Base-by-base conservation (phyloP, 2,329 filamentous ascomycete species). In the Fusarium setosum region DNA sequence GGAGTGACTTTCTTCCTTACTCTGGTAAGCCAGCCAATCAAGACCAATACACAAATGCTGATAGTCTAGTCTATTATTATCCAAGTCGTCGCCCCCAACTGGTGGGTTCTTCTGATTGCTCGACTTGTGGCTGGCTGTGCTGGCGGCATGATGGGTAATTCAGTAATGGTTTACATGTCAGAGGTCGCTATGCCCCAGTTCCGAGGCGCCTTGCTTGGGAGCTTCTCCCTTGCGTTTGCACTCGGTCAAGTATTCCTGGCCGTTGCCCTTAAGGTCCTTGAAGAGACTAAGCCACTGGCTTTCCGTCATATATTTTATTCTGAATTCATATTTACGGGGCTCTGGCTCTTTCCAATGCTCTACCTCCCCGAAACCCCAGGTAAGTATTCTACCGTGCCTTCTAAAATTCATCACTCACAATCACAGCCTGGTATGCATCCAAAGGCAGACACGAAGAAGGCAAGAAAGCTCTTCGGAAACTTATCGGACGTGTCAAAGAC, bases 101-200 rank as follows among this genome's bases (percentile, higher is more conserved):
- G 47, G 47, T 61, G 58, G 58, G 48, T 57, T 32, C 34, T 61
- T 5, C 12, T 61, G n/a, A 64, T 57, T 18, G 59, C 59, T 12
- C 55, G 59, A 6, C 53, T 64, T 4, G 44, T 64, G 2, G 53
- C 53, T 17, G 52, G 58, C 9, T 57, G 52, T 9, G 57, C 58
- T 5, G 53, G 52, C 15, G 61, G 61, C 8, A 62, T 64, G 61
- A 41, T 64, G 38, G 49, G 37, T 6, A 64, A 59, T 6, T 62
- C 54, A 4, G 44, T 61, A 17, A 63, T 63, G 58, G 58, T 61
- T 10, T 63, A 63, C 53, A 63, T 63, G 58, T 63, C 61, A 6
- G 61, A 63, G 20, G 52, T 60, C 12, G 57, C 57, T 10, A 56
- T 60, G 51, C 51, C 57, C 1, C 57, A 60, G 31, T 60, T 60